phyloP scores from a whole-genome alignment of 106 monocot genomes.

The Vanilla planifolia region DNA sequence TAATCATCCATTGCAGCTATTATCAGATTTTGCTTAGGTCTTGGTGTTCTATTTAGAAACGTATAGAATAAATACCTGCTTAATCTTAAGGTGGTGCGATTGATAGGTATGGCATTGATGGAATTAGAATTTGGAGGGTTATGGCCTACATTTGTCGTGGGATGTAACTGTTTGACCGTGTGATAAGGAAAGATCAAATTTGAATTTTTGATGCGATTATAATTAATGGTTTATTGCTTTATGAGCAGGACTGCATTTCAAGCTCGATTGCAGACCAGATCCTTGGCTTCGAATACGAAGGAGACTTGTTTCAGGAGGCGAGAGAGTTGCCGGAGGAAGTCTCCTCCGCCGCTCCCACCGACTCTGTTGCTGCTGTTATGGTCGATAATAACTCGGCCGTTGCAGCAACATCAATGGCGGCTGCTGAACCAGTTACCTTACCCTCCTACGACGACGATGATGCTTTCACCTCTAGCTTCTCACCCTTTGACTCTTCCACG shows the following conservation, averaged over 20 bases:
- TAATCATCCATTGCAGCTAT: too few relatives aligned
- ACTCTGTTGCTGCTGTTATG: not conserved
- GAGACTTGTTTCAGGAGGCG: constrained; percentile 12
- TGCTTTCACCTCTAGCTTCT: constrained; percentile 28
- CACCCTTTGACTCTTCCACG: constrained; percentile 32
- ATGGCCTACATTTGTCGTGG: too few relatives aligned
- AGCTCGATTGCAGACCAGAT: constrained; percentile 47
- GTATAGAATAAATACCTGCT: too few relatives aligned
- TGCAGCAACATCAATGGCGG: not conserved
- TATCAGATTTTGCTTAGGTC: too few relatives aligned
- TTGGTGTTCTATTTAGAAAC: too few relatives aligned
- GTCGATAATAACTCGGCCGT: not conserved
- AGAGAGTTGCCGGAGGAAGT: constrained; percentile 6
- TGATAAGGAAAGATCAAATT: too few relatives aligned
- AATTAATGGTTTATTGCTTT: not conserved
- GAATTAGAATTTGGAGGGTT: too few relatives aligned
- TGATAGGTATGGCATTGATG: too few relatives aligned
- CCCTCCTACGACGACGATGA: constrained; percentile 21
- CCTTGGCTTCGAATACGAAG: constrained; percentile 50
- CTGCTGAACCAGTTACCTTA: constrained; percentile 1
- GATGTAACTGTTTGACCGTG: too few relatives aligned
- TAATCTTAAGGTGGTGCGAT: too few relatives aligned
- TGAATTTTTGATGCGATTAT: not conserved
- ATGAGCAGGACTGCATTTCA: constrained; percentile 46
- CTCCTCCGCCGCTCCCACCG: constrained; percentile 10